Conservation (phyloP, 2,329 filamentous ascomycete genomes). For the Stemphylium beticola region DNA sequence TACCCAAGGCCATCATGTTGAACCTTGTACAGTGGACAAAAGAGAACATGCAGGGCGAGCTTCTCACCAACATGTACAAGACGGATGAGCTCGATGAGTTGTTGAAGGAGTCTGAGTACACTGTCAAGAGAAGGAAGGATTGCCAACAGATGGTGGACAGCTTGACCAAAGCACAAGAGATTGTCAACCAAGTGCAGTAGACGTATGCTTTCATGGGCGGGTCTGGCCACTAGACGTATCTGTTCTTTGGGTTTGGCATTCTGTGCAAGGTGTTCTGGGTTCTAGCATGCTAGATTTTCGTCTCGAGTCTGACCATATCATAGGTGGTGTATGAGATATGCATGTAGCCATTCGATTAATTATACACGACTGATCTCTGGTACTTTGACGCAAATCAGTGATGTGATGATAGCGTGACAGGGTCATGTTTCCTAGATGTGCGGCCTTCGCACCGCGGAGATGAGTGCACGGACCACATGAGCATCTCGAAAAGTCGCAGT, state of each 20-base stretch:
- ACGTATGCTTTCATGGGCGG: slow-evolving; percentile 1
- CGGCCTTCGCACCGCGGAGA: slow-evolving; percentile 3
- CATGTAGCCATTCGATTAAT: background rate
- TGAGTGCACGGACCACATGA: slow-evolving; percentile 15
- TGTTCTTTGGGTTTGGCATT: slow-evolving; percentile 26
- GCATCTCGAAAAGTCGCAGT: slow-evolving; percentile 37
- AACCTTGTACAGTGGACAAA: slow-evolving; percentile 95
- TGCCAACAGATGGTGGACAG: slow-evolving; percentile 99
- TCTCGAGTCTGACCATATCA: slow-evolving; percentile 21
- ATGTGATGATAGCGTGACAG: background rate
- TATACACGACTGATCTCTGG: background rate
- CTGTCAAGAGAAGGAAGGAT: slow-evolving; percentile 90
- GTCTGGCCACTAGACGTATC: slow-evolving; percentile 15
- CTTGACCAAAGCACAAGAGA: slow-evolving; percentile 86
- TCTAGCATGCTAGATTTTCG: slow-evolving; percentile 21
- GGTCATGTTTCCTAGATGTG: background rate
- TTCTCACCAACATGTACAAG: slow-evolving; percentile 97
- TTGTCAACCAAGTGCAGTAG: slow-evolving; percentile 76
- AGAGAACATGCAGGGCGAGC: slow-evolving; percentile 97
- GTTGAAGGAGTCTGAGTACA: slow-evolving; percentile 98
- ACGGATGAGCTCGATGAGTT: slow-evolving; percentile 88
- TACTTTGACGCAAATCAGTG: background rate
- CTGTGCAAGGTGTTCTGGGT: slow-evolving; percentile 27
- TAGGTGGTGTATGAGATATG: slow-evolving; percentile 14
- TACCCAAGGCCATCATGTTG: slow-evolving; percentile 98